Evolutionary conservation across 2,329 filamentous ascomycete species (phyloP), one percentile per base, ranked within the genome.

Genomic region (Pseudogymnoascus sp.): DNA sequence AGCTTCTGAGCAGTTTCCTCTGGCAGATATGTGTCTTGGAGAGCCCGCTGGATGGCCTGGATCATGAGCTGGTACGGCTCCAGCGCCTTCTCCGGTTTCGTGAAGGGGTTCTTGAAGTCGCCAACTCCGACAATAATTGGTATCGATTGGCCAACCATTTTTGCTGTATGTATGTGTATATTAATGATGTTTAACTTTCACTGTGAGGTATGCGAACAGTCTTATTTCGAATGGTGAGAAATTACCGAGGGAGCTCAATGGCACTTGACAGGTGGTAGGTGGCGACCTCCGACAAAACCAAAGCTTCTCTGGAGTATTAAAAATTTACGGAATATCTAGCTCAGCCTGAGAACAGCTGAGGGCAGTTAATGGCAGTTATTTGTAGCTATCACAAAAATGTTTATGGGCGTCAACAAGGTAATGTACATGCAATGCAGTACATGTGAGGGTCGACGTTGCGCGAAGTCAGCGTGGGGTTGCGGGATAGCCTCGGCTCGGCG

Each of bases 41-140:
- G 69, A 1, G 85, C 83, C 15, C 71, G 71, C 3, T 73, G 68
- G 31, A 87, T 82, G 1, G 86, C 83, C 64, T 80, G 75, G 13
- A 83, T 71, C 74, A 88, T 88, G 4, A 88, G 73, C 21, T 80
- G 73, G 2, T 82, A 76, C 0, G 86, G 86, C 68, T 88, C 85
- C 29, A 81, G 76, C 7, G 84, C 83, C 71, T 84, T 78, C 65
- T 79, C 74, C 4, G 81, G 64, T 29, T 75, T 73, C 29, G 75
- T 75, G 2, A 82, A 82, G 59, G 80, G 79, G 70, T 88, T 88
- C 64, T 82, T 81, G 65, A 86, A 73, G 69, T 88, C 86, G 62
- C 79, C 85, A 0, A 88, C 82, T 31, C 85, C 86, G 60, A 89
- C 78, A 29, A 88, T 80, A 21, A 89, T 74, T 0, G 86, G 86